Evolutionary conservation across 768 basidiomycete species (phyloP).

Genomic region (Lentinula sp.): DNA sequence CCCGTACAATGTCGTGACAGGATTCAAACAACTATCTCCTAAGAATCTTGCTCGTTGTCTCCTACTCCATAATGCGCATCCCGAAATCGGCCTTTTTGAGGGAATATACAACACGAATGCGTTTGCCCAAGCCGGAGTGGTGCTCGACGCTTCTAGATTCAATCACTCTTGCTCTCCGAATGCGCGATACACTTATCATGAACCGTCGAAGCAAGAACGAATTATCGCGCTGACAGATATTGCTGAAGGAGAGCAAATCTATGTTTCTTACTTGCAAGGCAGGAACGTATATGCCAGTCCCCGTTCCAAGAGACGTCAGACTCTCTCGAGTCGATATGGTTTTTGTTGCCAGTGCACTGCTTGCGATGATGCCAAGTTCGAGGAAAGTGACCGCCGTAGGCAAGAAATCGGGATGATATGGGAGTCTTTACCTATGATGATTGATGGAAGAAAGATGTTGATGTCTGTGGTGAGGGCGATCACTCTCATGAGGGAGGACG

Average conservation of each 20-base stretch:
- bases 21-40: background rate
- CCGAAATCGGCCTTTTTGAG: background rate
- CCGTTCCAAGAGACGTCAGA: conserved; percentile 8
- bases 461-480: background rate
- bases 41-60: background rate
- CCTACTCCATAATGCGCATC: background rate
- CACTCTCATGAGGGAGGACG: conserved; percentile 12
- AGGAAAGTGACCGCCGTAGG: conserved; percentile 13
- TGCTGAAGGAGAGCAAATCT: conserved; percentile 14
- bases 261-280: conserved; percentile 13
- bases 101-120: conserved; percentile 10
- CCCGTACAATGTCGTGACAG: background rate
- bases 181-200: conserved; percentile 17
- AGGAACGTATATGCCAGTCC: conserved; percentile 15
- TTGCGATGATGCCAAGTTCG: conserved; percentile 7
- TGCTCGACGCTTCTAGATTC: conserved; percentile 10
- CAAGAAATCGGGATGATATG: conserved; percentile 11
- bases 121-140: conserved; percentile 4
- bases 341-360: conserved; percentile 14
- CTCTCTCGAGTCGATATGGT: conserved; percentile 6
- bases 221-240: conserved; percentile 16
- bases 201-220: conserved; percentile 4
- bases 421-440: background rate
- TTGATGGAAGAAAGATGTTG: background rate
- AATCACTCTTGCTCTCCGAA: conserved; percentile 19